Evolutionary conservation across 192 early-diverging fungal species (phyloP).

Genomic region (Coemansia sp.): DNA sequence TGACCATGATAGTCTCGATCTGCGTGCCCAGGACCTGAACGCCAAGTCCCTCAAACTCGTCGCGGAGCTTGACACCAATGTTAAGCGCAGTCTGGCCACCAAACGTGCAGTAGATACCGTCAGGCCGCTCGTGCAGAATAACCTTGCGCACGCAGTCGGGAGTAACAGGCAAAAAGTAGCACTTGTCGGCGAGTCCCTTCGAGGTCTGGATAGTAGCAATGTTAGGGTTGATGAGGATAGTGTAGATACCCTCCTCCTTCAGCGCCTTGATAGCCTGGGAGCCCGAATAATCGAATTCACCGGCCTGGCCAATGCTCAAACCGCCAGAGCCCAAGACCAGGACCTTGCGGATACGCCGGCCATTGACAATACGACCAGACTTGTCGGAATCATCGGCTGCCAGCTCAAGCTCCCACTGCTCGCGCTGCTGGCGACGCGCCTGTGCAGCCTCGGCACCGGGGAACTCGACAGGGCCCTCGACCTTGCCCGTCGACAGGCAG

Average conservation of each 20-base stretch:
- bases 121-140: conserved; percentile 92
- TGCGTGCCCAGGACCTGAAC: conserved; percentile 95
- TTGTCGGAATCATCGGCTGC: conserved; percentile 44
- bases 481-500: conserved; percentile 66
- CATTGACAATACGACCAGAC: conserved; percentile 55
- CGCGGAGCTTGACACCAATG: conserved; percentile 87
- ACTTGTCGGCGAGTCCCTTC: conserved; percentile 94
- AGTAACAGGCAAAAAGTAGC: conserved; percentile 97
- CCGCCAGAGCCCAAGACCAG: conserved; percentile 96
- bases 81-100: conserved; percentile 99
- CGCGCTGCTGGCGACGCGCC: conserved; percentile 36
- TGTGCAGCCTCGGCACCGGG: conserved; percentile 59
- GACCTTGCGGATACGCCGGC: conserved; percentile 85
- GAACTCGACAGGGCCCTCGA: conserved; percentile 73
- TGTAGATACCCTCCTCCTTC: conserved; percentile 96
- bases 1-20: conserved; percentile 94
- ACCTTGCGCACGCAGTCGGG: conserved; percentile 95
- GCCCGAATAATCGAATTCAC: conserved; percentile 99
- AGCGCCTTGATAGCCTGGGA: conserved; percentile 98
- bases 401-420: conserved; percentile 52
- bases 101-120: conserved; percentile 98
- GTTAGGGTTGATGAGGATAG: conserved; percentile 98
- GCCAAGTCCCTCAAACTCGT: conserved; percentile 85
- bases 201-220: conserved; percentile 99
- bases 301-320: conserved; percentile 97